A percentile compares a stretch with the other conserved stretches of the same genome.
Evolutionary conservation across 2,329 filamentous ascomycete genomes (phyloP).

Genomic region (Orbilia brochopaga): DNA sequence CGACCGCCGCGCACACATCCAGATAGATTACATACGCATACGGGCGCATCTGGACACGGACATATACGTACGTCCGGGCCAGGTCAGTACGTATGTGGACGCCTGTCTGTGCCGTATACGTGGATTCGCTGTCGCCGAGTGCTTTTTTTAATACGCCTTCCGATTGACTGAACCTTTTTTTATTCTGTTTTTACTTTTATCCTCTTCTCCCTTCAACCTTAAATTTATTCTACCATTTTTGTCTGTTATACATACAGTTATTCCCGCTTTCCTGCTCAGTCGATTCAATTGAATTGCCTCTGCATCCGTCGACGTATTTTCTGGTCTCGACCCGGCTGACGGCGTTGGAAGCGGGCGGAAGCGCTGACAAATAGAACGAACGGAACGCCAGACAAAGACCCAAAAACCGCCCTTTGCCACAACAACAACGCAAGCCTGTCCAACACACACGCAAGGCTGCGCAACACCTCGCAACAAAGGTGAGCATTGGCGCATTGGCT

Average conservation of each 20-base stretch:
- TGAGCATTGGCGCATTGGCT: slow-evolving; percentile 15
- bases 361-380: slow-evolving; percentile 40
- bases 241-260: too few species aligned
- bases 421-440: slow-evolving; percentile 27
- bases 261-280: too few species aligned
- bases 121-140: neutral
- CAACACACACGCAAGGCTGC: slow-evolving; percentile 26
- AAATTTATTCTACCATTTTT: too few species aligned
- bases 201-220: neutral
- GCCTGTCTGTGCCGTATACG: neutral
- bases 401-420: slow-evolving; percentile 27
- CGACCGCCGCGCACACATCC: slow-evolving; percentile 17
- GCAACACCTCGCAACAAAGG: neutral
- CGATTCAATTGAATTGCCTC: too few species aligned
- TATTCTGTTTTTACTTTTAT: neutral
- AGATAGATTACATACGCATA: too few species aligned
- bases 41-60: too few species aligned
- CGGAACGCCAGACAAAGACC: neutral
- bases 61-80: slow-evolving; percentile 32
- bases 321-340: too few species aligned
- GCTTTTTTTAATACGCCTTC: neutral
- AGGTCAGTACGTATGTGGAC: slow-evolving; percentile 10
- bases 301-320: too few species aligned
- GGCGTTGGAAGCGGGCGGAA: slow-evolving; percentile 44
- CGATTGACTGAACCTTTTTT: neutral